Evolutionary conservation across 1,139 yeast species (phyloP), one percentile per base, ranked within the genome.

Genomic region (Kodamaea suecica): DNA sequence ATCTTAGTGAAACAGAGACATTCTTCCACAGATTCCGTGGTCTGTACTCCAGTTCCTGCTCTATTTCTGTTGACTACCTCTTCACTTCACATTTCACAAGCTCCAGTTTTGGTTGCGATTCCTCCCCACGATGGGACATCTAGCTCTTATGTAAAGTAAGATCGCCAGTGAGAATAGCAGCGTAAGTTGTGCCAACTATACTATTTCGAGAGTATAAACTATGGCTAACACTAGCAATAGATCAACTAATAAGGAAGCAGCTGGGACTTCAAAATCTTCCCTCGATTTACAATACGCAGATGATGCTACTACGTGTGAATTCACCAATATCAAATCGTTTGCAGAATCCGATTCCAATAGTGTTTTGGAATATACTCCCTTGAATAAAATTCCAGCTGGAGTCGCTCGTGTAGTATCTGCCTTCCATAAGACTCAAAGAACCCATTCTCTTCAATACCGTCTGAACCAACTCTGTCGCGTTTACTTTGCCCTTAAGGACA

Each of bases 401-500:
- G 80, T 80, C 19, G 44, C 59, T 2, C 50, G 55, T 11, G 59
- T 82, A 12, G 59, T 58, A 2, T 44, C 52, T 3, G 57, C 74
- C 1, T 84, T 76, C 59, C 66, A 60, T 41, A 54, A 57, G 21
- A 43, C 62, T 3, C 73, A 76, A 40, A 76, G 73, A 48, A 64
- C 82, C 5, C 73, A 70, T 37, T 69, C 80, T 23, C 45, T 85
- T 30, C 78, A 77, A 42, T 73, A 52, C 50, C 69, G 95, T 30
- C 64, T 78, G 43, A 66, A 76, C 43, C 84, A 78, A 50, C 70
- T 88, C 47, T 73, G 92, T 44, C 78, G 79, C 50, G 53, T 88
- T 23, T 85, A 79, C 59, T 81, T 71, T 52, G 82, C 78, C 3
- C 39, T 88, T 23, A 64, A 69, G 40, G 92, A 84, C 53, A 74